phyloP scores from a whole-genome alignment of 2,329 filamentous ascomycete species.

The Berkeleyomyces rouxiae region DNA sequence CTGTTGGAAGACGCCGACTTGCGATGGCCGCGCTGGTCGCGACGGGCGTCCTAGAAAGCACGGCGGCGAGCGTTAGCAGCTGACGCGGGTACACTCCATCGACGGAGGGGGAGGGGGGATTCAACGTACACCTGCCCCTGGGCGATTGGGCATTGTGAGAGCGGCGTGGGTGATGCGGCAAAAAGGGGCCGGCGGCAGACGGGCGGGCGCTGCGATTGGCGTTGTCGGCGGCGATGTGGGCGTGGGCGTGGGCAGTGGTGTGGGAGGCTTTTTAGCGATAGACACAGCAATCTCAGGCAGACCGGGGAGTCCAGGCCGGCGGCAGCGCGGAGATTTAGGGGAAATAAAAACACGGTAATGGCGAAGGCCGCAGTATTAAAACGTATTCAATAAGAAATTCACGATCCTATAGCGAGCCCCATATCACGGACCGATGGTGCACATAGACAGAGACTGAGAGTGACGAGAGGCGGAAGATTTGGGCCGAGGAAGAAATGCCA shows the following conservation, averaged over 20 bases:
- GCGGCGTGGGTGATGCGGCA: neutral
- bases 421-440: neutral
- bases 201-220: neutral
- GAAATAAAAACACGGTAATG: neutral
- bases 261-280: neutral
- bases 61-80: neutral
- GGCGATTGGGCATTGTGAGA: conserved; percentile 5
- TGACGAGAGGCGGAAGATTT: neutral
- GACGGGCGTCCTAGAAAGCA: conserved; percentile 6
- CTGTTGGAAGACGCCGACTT: neutral
- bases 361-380: neutral
- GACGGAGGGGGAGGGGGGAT: neutral
- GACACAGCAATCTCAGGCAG: neutral
- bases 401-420: neutral
- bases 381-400: neutral
- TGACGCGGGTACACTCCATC: neutral
- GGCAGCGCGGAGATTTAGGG: neutral
- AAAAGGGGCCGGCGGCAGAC: neutral
- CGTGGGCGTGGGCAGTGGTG: neutral
- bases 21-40: conserved; percentile 2
- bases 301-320: neutral
- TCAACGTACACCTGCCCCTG: neutral
- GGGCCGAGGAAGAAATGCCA: neutral
- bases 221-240: neutral
- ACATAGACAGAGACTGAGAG: neutral